Conservation (phyloP, 1,284 basidiomycete species). For the Cryptococcus sp. region DNA sequence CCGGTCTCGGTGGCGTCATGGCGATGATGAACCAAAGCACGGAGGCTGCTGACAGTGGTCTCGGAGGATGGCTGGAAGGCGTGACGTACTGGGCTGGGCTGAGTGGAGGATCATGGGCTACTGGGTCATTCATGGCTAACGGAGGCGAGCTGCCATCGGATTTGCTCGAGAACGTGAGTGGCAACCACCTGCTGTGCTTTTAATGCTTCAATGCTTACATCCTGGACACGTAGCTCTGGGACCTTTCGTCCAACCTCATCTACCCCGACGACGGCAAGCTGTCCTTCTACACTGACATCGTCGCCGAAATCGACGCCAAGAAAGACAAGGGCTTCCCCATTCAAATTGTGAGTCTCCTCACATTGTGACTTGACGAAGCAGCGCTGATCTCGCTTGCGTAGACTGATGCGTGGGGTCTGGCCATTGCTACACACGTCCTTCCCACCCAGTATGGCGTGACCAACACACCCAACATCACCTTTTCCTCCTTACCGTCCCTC, state of each 20-base stretch:
- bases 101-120: constrained; percentile 52
- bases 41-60: constrained; percentile 35
- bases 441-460: constrained; percentile 43
- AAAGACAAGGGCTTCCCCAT: constrained; percentile 42
- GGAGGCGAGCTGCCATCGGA: constrained; percentile 40
- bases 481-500: constrained; percentile 33
- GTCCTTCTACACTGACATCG: constrained; percentile 52
- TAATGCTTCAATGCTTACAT: not conserved
- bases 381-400: constrained; percentile 4
- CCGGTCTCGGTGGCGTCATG: constrained; percentile 27
- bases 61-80: constrained; percentile 49
- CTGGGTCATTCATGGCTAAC: constrained; percentile 48
- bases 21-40: constrained; percentile 27
- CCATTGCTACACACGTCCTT: constrained; percentile 49
- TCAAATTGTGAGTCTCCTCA: constrained; percentile 38
- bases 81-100: constrained; percentile 52
- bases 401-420: constrained; percentile 51
- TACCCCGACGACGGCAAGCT: constrained; percentile 51
- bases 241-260: constrained; percentile 56
- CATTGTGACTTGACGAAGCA: constrained; percentile 5
- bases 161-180: constrained; percentile 42
- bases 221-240: constrained; percentile 40
- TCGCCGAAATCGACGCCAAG: constrained; percentile 49
- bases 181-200: not conserved
- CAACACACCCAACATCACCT: constrained; percentile 49